Base-by-base conservation (phyloP, 257 asterid genomes). In the Primulina eburnea region DNA sequence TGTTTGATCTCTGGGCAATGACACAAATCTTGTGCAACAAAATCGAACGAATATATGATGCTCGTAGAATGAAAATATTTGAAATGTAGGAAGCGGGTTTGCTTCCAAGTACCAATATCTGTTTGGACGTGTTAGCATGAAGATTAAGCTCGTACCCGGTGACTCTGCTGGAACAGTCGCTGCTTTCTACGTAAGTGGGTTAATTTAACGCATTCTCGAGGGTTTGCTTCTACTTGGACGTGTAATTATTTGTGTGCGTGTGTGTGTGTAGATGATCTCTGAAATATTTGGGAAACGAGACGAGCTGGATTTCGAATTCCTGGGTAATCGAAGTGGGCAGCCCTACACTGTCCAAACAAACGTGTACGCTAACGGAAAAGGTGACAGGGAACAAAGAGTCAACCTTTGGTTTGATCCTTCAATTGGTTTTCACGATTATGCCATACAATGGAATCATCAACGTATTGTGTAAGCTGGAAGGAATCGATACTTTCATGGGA, bases 351-450 rank as follows among this genome's bases (percentile, higher is more conserved):
- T 93, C 28, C 98, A 93, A 61, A 93, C 98, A 0, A 93, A 93
- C 71, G 86, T 93, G 24, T 93, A 77, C 53, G 96, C 86, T 18
- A 88, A 78, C 28, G 98, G 98, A 5, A 90, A 89, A 80, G 98
- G 98, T 10, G 85, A 83, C 29, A 77, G 87, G 60, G 98, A 93
- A 73, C 92, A 90, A 68, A 81, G 98, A 73, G 67, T 90, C 57
- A 93, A 93, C 81, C 90, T 90, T 0, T 93, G 98, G 98, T 93
- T 93, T 37, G 97, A 93, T 66, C 97, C 97, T 0, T 35, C 98
- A 0, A 76, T 71, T 0, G 95, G 77, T 4, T 93, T 81, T 73
- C 98, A 93, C 77, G 79, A 86, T 4, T 93, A 93, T 55, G 2
- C 79, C 11, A 87, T 93, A 16, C 30, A 69, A 1, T 90, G 98